A percentile compares a stretch with the other conserved stretches of the same genome.
Conservation (phyloP, 768 basidiomycete genomes). For the Antrodiella citrinella region DNA sequence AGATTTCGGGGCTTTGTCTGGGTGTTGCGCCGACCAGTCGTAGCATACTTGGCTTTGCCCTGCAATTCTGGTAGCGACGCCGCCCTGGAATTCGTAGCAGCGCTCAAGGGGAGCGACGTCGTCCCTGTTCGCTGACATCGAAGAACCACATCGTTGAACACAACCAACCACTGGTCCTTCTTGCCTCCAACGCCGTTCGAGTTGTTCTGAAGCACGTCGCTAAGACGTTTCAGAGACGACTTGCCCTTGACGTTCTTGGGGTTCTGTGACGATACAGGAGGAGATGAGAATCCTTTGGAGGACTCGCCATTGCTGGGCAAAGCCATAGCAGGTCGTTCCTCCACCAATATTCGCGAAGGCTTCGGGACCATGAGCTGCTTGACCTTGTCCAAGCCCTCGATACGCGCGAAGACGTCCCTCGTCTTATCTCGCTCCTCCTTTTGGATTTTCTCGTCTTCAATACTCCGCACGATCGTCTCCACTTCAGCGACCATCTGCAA, state of each 20-base stretch:
- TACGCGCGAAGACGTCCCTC: slow-evolving; percentile 89
- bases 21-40: slow-evolving; percentile 64
- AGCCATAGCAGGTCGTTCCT: slow-evolving; percentile 55
- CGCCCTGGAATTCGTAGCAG: slow-evolving; percentile 57
- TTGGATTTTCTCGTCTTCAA: slow-evolving; percentile 97
- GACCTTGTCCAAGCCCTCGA: slow-evolving; percentile 93
- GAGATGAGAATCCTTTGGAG: slow-evolving; percentile 16
- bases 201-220: slow-evolving; percentile 70
- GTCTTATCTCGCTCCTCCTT: slow-evolving; percentile 96
- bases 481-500: slow-evolving; percentile 96
- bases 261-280: slow-evolving; percentile 28
- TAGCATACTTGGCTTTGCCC: slow-evolving; percentile 79
- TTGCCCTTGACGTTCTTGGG: slow-evolving; percentile 67
- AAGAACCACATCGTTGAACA: slow-evolving; percentile 92
- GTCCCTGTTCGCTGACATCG: slow-evolving; percentile 87
- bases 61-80: slow-evolving; percentile 79
- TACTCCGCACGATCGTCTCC: slow-evolving; percentile 90
- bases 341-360: slow-evolving; percentile 77
- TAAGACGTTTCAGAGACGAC: slow-evolving; percentile 81
- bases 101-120: slow-evolving; percentile 73
- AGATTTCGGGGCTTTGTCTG: slow-evolving; percentile 83
- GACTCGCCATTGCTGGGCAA: slow-evolving; percentile 11
- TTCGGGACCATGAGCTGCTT: slow-evolving; percentile 89
- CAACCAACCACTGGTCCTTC: slow-evolving; percentile 90
- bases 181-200: slow-evolving; percentile 49